These are phyloP conservation scores for Chenopodium album DNA, from an alignment of 148 eudicot species.

Conservation along the genomic window DNA sequence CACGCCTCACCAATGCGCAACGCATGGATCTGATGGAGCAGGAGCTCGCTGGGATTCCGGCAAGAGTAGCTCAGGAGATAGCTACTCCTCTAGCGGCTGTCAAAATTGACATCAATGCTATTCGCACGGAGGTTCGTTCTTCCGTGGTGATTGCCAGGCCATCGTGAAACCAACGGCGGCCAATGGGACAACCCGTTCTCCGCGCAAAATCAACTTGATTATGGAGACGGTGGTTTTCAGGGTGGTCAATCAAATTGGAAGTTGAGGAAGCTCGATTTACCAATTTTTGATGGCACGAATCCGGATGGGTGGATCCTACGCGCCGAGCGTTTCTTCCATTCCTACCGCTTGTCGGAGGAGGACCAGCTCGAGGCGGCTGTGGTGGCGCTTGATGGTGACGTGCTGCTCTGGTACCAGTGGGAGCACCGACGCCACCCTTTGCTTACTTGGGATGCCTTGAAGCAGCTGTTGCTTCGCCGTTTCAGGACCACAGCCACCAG, in stretches of 20 bases:
- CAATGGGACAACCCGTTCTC: no score
- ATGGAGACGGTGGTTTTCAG: no score
- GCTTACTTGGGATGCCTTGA: background rate
- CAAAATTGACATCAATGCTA: no score
- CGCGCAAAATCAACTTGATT: no score
- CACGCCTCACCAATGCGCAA: no score
- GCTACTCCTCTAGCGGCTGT: no score
- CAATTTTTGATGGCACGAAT: background rate
- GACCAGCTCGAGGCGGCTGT: background rate
- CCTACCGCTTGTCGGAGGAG: background rate
- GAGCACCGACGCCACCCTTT: background rate
- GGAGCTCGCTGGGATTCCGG: no score
- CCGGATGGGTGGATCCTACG: background rate
- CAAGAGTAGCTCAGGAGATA: no score
- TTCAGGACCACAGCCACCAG: background rate
- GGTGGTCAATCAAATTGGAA: background rate
- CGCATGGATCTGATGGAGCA: no score
- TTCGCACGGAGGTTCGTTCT: no score
- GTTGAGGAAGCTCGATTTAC: background rate
- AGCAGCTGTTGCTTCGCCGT: background rate
- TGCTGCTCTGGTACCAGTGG: background rate
- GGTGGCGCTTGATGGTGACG: background rate
- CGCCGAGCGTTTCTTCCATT: background rate
- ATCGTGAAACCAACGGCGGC: no score
- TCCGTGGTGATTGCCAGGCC: no score